phyloP scores from a whole-genome alignment of 345 rosid genomes.

The Firmiana major region DNA sequence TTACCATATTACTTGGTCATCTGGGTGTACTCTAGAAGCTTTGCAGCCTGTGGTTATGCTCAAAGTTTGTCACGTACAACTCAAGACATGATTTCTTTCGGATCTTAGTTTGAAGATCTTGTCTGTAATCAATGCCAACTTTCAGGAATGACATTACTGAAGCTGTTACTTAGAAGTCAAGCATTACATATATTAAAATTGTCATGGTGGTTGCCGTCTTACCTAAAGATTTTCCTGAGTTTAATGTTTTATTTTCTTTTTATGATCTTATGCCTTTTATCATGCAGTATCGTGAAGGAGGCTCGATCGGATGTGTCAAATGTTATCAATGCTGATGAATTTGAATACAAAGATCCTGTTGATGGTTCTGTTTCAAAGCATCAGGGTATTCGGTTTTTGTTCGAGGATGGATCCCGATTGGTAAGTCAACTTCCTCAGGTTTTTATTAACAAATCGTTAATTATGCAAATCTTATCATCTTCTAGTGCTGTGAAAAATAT shows the following conservation, averaged over 20 bases:
- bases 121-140: neutral
- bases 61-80: neutral
- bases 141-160: neutral
- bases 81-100: neutral
- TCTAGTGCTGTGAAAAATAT: neutral
- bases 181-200: neutral
- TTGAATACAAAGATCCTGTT: conserved; percentile 96
- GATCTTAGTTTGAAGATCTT: neutral
- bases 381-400: conserved; percentile 91
- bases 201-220: neutral
- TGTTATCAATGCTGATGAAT: conserved; percentile 80
- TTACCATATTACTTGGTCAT: neutral
- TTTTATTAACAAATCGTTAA: neutral
- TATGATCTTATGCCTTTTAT: neutral
- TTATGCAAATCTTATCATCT: too few relatives aligned
- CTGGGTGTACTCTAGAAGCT: neutral
- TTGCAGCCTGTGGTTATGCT: neutral
- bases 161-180: neutral
- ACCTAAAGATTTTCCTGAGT: neutral
- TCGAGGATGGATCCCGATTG: conserved; percentile 92
- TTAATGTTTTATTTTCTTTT: neutral
- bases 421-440: conserved; percentile 36
- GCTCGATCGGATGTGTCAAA: conserved; percentile 64
- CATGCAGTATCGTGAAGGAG: conserved; percentile 67
- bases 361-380: conserved; percentile 94